phyloP scores from a whole-genome alignment of 2,329 filamentous ascomycete species.

The Akanthomyces uredinophilus region DNA sequence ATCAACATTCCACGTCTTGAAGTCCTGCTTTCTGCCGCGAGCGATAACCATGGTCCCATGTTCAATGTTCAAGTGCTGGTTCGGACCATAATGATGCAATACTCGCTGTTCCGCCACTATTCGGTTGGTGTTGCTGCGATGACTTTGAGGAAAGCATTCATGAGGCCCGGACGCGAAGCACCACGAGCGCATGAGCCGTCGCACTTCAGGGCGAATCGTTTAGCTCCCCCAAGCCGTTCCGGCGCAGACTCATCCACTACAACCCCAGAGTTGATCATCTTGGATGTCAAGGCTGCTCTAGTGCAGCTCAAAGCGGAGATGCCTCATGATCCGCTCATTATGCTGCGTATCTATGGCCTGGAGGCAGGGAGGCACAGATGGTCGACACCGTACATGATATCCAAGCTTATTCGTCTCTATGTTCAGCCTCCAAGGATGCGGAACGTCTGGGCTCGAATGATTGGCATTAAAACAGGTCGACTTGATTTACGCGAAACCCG shows the following conservation, averaged over 20 bases:
- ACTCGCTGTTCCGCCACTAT: slow-evolving; percentile 92
- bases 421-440: slow-evolving; percentile 80
- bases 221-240: slow-evolving; percentile 33
- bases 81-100: slow-evolving; percentile 74
- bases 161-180: slow-evolving; percentile 44
- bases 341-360: slow-evolving; percentile 81
- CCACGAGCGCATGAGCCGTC: slow-evolving; percentile 29
- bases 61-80: slow-evolving; percentile 82
- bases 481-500: slow-evolving; percentile 75
- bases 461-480: slow-evolving; percentile 76
- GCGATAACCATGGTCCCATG: slow-evolving; percentile 79
- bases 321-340: slow-evolving; percentile 82
- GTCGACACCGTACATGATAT: slow-evolving; percentile 74
- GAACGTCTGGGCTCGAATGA: slow-evolving; percentile 76
- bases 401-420: slow-evolving; percentile 77
- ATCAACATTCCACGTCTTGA: slow-evolving; percentile 82
- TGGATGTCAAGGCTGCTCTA: slow-evolving; percentile 77
- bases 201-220: slow-evolving; percentile 25
- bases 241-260: slow-evolving; percentile 30
- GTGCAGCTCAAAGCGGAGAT: slow-evolving; percentile 85
- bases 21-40: slow-evolving; percentile 75
- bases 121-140: slow-evolving; percentile 75
- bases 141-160: slow-evolving; percentile 68
- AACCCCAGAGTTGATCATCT: slow-evolving; percentile 62
- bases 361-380: slow-evolving; percentile 83